phyloP scores from a whole-genome alignment of 371 early-diverging fungal genomes.

The Mortierella sp. region DNA sequence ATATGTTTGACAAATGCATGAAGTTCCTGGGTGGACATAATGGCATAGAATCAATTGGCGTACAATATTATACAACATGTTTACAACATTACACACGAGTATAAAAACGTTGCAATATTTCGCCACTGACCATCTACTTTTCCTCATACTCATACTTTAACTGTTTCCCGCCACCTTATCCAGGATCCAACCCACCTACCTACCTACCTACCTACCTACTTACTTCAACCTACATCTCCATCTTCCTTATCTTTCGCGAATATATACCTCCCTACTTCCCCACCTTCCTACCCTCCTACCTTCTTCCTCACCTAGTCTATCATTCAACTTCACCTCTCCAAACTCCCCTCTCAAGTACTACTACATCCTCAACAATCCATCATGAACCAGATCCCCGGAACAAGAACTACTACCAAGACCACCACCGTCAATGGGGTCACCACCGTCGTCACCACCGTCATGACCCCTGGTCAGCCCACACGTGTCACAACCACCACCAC shows the following conservation, averaged over 20 bases:
- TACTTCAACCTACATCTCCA: background rate
- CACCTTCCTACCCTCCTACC: background rate
- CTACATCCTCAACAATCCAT: background rate
- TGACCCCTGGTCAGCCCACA: conserved; percentile 50
- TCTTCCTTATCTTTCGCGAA: background rate
- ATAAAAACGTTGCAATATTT: background rate
- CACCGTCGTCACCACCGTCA: conserved; percentile 47
- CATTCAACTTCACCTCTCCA: background rate
- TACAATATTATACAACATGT: too few species aligned
- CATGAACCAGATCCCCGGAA: conserved; percentile 50
- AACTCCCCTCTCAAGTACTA: background rate
- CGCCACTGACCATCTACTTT: background rate
- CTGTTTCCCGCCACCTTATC: background rate
- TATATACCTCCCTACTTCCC: background rate
- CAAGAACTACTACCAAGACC: conserved; percentile 51
- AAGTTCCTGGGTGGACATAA: too few species aligned
- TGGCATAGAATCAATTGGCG: too few species aligned
- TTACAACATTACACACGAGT: background rate
- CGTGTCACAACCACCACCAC: conserved; percentile 36
- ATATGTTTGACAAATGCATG: too few species aligned
- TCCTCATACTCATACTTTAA: background rate
- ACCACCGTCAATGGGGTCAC: conserved; percentile 48
- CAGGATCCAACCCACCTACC: background rate
- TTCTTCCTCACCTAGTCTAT: background rate
- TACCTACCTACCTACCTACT: background rate